Base-by-base conservation (phyloP, 352 stramenopile genomes). In the Globisporangium cederbergense region DNA sequence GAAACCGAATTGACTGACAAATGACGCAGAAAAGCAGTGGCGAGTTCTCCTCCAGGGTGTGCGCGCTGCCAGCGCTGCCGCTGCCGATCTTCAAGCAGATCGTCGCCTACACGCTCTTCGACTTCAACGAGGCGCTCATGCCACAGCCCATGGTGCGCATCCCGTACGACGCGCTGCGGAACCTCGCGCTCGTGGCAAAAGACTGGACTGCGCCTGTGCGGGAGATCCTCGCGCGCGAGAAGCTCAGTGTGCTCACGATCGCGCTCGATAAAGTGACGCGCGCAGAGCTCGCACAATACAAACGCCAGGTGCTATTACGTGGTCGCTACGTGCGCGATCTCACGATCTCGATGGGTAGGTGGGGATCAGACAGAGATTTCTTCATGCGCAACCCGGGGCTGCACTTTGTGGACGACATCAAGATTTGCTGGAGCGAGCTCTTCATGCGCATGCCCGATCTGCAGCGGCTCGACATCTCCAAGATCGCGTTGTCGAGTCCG, bases 361-460 rank as follows among this genome's bases (percentile, higher is more conserved):
- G 67, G 8, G 47, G 28, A 18, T 65, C 58, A 8, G 57, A 77
- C 46, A 69, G 74, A 40, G 57, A 60, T 34, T 65, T 65, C 30
- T 79, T 85, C 43, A 58, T 67, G 22, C 58, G 62, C 18, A 14
- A 63, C 34, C 42, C 50, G 11, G 60, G 57, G 0, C 68, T 78
- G 7, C 66, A 73, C 9, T 64, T 45, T 54, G 58, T 78, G 30
- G 57, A 75, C 20, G 51, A 70, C 1, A 57, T 67, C 10, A 34
- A 10, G 65, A 56, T 79, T 28, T 72, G 80, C 58, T 88, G 79
- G 79, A 60, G 51, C 6, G 55, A 65, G 18, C 36, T 84, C 32
- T 58, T 88, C 0, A 42, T 60, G 56, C 57, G 66, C 8, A 76
- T 75, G 51, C 73, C 77, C 3, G 76, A 79, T 58, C 1, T 88